These are phyloP conservation scores for Kwoniella botswanensis DNA, from an alignment of 768 basidiomycete species.

Conservation along the genomic window DNA sequence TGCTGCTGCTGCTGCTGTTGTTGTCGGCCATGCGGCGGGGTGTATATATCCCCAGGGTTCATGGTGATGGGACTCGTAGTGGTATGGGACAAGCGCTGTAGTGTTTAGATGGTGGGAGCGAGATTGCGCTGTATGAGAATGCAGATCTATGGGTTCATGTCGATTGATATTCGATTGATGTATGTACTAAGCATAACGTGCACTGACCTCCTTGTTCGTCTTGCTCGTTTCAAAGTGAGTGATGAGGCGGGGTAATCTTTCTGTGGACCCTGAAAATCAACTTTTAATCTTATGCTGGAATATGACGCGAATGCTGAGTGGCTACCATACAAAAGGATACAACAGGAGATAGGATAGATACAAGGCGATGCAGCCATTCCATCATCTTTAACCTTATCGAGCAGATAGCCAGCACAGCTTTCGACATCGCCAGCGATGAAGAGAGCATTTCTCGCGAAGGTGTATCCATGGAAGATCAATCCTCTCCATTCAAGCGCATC, in stretches of 20 bases:
- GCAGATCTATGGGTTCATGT: background rate
- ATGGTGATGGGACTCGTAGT: conserved; percentile 20
- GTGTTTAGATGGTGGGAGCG: background rate
- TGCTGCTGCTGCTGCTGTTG: conserved; percentile 10
- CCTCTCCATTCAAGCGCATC: too few relatives aligned
- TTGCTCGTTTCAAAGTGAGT: background rate
- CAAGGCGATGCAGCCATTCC: background rate
- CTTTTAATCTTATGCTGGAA: background rate
- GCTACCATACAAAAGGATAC: background rate
- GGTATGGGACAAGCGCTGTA: background rate
- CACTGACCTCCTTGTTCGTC: background rate
- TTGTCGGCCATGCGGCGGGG: conserved; percentile 26
- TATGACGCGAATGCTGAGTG: background rate
- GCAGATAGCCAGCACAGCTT: too few relatives aligned
- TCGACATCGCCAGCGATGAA: too few relatives aligned
- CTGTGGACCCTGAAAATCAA: background rate
- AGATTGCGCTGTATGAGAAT: background rate
- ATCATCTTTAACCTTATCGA: too few relatives aligned
- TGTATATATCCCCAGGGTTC: conserved; percentile 51
- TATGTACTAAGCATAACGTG: background rate
- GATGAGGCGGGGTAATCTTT: conserved; percentile 10
- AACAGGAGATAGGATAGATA: too few relatives aligned
- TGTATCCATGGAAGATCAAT: too few relatives aligned
- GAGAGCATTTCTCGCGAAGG: too few relatives aligned
- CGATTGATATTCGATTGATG: background rate